A percentile compares a stretch with the other conserved stretches of the same genome.
Evolutionary conservation across 306 rosid species (phyloP).

Genomic region (Cicer pinnatifidum): DNA sequence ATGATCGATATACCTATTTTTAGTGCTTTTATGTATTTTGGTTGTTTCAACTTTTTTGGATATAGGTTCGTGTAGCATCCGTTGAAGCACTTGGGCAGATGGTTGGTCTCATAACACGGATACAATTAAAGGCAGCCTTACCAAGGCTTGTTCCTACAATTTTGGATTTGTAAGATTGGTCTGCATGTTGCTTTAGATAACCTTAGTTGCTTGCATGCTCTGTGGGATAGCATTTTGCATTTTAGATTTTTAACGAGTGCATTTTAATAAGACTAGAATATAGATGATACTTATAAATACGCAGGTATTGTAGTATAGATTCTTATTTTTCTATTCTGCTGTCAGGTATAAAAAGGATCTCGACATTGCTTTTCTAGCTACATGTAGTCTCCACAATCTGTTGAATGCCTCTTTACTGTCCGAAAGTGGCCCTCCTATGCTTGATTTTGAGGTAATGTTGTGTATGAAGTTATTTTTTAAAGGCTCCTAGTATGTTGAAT

Average conservation of each 20-base stretch:
- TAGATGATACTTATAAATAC: constrained; percentile 34
- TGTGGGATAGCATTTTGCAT: constrained; percentile 21
- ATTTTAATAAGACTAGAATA: constrained; percentile 16
- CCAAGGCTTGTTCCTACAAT: constrained; percentile 91
- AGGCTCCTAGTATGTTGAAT: constrained; percentile 15
- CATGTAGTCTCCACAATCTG: constrained; percentile 85
- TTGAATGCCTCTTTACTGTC: constrained; percentile 78
- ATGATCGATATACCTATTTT: constrained; percentile 22
- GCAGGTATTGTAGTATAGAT: constrained; percentile 21
- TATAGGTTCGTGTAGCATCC: constrained; percentile 76
- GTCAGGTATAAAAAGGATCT: constrained; percentile 87
- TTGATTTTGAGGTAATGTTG: constrained; percentile 90
- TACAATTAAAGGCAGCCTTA: constrained; percentile 84
- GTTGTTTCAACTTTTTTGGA: constrained; percentile 41
- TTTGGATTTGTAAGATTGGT: constrained; percentile 83
- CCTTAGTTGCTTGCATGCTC: constrained; percentile 29
- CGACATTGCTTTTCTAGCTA: constrained; percentile 78
- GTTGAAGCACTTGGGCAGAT: constrained; percentile 95
- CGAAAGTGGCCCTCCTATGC: constrained; percentile 94
- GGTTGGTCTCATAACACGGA: constrained; percentile 85
- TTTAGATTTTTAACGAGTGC: constrained; percentile 36
- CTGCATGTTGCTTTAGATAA: constrained; percentile 28
- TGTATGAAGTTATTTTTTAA: constrained; percentile 36
- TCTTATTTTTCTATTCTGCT: constrained; percentile 43
- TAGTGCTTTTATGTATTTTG: constrained; percentile 34